Evolutionary conservation across 176 grass and related monocot genomes (phyloP).

Genomic region (Paspalum notatum): DNA sequence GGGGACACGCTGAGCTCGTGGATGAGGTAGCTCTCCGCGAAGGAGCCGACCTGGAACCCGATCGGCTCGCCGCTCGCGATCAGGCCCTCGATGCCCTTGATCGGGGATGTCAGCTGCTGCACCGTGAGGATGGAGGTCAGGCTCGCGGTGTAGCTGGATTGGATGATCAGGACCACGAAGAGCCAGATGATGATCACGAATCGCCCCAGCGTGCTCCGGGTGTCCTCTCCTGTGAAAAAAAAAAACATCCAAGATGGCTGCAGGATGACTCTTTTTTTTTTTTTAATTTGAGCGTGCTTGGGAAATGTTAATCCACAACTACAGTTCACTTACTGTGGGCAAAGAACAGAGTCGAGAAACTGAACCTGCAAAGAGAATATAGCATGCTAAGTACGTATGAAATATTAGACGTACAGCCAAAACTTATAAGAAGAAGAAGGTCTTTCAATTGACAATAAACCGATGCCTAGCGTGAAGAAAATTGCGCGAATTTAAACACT

Average conservation of each 20-base stretch:
- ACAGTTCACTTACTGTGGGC: constrained; percentile 75
- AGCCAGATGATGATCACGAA: constrained; percentile 84
- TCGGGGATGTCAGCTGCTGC: constrained; percentile 71
- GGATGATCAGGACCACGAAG: constrained; percentile 86
- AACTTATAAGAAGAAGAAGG: background rate
- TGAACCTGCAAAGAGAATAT: constrained; percentile 66
- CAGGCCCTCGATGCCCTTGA: constrained; percentile 75
- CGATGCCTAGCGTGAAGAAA: background rate
- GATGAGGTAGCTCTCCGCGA: constrained; percentile 66
- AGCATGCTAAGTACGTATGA: constrained; percentile 4
- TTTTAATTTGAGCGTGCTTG: background rate
- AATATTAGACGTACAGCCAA: constrained; percentile 13
- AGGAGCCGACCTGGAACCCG: constrained; percentile 72
- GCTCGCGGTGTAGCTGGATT: constrained; percentile 87
- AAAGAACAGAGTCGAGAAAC: constrained; percentile 93
- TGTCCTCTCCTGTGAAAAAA: constrained; percentile 67
- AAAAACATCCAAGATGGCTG: constrained; percentile 12
- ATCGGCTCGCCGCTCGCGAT: constrained; percentile 64
- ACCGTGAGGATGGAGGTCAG: constrained; percentile 88
- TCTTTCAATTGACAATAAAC: constrained; percentile 9
- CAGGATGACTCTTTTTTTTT: background rate
- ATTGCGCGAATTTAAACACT: background rate
- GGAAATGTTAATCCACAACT: background rate
- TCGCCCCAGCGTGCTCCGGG: constrained; percentile 69
- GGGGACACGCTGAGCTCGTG: constrained; percentile 65